These are phyloP conservation scores for Zymoseptoria crescenta DNA, from an alignment of 2,329 filamentous ascomycete species.

Conservation along the genomic window DNA sequence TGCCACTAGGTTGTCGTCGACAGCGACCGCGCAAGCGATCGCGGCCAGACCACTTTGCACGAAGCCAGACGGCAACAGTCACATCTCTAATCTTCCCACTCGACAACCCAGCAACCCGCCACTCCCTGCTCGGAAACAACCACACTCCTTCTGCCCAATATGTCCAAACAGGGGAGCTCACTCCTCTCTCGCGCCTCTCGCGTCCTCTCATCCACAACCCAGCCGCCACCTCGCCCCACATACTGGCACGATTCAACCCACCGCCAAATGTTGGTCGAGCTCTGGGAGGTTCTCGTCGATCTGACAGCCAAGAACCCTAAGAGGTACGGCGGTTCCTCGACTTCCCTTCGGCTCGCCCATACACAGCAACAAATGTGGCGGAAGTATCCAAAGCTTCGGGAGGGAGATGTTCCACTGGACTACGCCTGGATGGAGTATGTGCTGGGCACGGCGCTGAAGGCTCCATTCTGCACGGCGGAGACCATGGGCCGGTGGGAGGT, in stretches of 20 bases:
- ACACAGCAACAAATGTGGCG: slow-evolving; percentile 11
- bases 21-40: slow-evolving; percentile 8
- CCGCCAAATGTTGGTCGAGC: slow-evolving; percentile 13
- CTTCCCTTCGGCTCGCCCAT: slow-evolving; percentile 1
- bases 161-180: slow-evolving; percentile 5
- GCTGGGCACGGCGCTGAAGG: slow-evolving; percentile 18
- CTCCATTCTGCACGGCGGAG: slow-evolving; percentile 19
- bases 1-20: slow-evolving; percentile 11
- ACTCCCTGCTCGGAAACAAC: background rate
- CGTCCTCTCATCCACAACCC: slow-evolving; percentile 7
- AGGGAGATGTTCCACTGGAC: slow-evolving; percentile 14
- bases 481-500: slow-evolving; percentile 24
- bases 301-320: slow-evolving; percentile 11
- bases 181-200: slow-evolving; percentile 19
- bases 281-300: slow-evolving; percentile 21
- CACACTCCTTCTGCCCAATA: slow-evolving; percentile 1
- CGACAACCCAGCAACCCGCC: background rate
- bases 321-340: background rate
- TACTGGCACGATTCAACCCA: slow-evolving; percentile 22
- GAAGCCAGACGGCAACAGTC: slow-evolving; percentile 1
- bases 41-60: background rate
- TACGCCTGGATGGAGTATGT: slow-evolving; percentile 24
- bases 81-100: background rate
- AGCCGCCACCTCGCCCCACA: slow-evolving; percentile 17
- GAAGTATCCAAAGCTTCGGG: slow-evolving; percentile 20